phyloP scores from a whole-genome alignment of 257 asterid species.

The Capsicum rhomboideum region DNA sequence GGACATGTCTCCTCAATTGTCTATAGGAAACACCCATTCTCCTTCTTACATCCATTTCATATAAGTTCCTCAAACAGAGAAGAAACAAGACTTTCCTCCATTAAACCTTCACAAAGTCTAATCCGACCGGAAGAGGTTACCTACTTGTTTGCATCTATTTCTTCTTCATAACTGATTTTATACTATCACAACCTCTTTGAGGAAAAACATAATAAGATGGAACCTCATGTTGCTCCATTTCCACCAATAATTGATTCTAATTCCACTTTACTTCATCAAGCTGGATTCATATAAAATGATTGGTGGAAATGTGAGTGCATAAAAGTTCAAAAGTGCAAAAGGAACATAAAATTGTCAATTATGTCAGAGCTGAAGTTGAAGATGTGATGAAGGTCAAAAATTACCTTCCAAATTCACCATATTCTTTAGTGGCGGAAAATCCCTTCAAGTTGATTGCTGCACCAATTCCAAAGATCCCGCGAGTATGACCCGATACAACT shows the following conservation, averaged over 20 bases:
- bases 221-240: neutral
- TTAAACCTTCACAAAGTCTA: neutral
- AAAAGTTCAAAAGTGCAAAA: neutral
- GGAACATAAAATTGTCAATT: neutral
- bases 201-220: neutral
- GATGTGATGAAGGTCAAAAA: neutral
- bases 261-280: neutral
- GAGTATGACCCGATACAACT: slow-evolving; percentile 59
- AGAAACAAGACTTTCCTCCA: neutral
- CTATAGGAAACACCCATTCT: neutral
- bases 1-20: neutral
- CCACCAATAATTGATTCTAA: neutral
- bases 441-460: slow-evolving; percentile 66
- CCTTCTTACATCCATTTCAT: too few species aligned
- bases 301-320: neutral
- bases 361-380: neutral
- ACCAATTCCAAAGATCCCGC: slow-evolving; percentile 90
- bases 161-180: neutral
- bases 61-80: neutral
- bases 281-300: neutral
- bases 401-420: slow-evolving; percentile 43
- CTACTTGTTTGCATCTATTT: neutral
- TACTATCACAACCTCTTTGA: neutral
- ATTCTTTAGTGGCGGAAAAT: slow-evolving; percentile 25
- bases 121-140: neutral